Percentiles rank a stretch among this genome's conserved stretches.
phyloP scores from a whole-genome alignment of 495 filamentous ascomycete species.

The Penicillium flavigenum region DNA sequence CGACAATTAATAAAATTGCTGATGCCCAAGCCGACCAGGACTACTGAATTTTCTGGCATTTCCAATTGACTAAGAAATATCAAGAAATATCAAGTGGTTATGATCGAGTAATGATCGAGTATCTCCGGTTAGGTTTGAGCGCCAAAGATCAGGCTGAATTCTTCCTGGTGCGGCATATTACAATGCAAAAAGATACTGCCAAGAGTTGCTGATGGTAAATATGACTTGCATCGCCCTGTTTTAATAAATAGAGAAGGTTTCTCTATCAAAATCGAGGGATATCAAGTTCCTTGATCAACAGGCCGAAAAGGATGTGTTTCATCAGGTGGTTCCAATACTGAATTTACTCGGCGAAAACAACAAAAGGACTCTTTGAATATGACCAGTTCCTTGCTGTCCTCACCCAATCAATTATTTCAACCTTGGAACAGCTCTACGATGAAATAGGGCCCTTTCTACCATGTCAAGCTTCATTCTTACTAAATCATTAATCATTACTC shows the following conservation, averaged over 20 bases:
- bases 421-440: not conserved
- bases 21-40: not conserved
- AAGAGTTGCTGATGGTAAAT: not conserved
- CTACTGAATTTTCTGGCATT: not conserved
- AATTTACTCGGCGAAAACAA: not conserved
- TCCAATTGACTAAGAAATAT: not conserved
- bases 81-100: not conserved
- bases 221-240: constrained; percentile 8
- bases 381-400: not conserved
- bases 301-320: not conserved
- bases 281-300: not conserved
- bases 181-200: not conserved
- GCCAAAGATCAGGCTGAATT: constrained; percentile 3
- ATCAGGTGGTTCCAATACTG: not conserved
- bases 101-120: not conserved
- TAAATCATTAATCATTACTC: not conserved
- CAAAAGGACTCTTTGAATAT: not conserved
- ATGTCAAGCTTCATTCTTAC: not conserved
- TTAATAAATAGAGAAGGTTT: not conserved
- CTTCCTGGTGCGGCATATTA: not conserved
- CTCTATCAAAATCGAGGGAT: not conserved
- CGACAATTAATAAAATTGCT: not conserved
- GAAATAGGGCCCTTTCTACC: not conserved
- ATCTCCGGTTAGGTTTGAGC: not conserved
- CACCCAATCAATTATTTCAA: not conserved